A percentile compares a stretch with the other conserved stretches of the same genome.
Evolutionary conservation across 768 basidiomycete genomes (phyloP).

Genomic region (Filobasidium floriforme): DNA sequence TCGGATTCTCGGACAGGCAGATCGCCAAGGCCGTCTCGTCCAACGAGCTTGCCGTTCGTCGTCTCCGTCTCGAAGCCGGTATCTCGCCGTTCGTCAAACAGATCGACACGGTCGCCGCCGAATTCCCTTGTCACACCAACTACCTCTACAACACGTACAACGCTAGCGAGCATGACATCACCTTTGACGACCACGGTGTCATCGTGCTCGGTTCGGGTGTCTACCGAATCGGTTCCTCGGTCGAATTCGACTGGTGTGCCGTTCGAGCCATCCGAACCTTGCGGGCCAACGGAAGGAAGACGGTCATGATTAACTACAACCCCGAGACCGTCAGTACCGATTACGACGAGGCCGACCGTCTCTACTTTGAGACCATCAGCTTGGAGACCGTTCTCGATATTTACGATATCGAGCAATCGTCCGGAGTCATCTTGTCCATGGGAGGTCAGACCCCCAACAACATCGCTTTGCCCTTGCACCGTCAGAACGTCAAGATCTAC

Average conservation of each 20-base stretch:
- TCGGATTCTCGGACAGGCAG: slow-evolving; percentile 92
- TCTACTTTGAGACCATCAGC: slow-evolving; percentile 98
- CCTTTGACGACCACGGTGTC: slow-evolving; percentile 82
- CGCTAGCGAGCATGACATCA: slow-evolving; percentile 83
- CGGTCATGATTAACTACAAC: slow-evolving; percentile 99
- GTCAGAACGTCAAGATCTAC: slow-evolving; percentile 96
- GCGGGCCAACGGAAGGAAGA: slow-evolving; percentile 86
- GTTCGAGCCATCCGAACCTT: slow-evolving; percentile 93
- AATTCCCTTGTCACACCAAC: slow-evolving; percentile 97
- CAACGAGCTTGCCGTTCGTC: slow-evolving; percentile 85
- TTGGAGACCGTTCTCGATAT: slow-evolving; percentile 94
- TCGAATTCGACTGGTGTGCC: slow-evolving; percentile 99
- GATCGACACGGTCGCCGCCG: slow-evolving; percentile 97
- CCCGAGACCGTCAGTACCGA: slow-evolving; percentile 98
- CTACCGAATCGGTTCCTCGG: slow-evolving; percentile 96
- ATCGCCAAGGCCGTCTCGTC: slow-evolving; percentile 74
- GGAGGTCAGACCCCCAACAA: slow-evolving; percentile 99
- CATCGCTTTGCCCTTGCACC: slow-evolving; percentile 87
- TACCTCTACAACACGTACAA: slow-evolving; percentile 98
- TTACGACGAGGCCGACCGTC: slow-evolving; percentile 94
- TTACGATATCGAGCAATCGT: slow-evolving; percentile 79
- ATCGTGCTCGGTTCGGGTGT: slow-evolving; percentile 98
- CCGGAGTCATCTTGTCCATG: slow-evolving; percentile 93
- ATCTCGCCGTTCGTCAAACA: slow-evolving; percentile 93
- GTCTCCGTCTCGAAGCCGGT: slow-evolving; percentile 71